Percentiles rank a stretch among this genome's conserved stretches.
Evolutionary conservation across 139 green algal genomes (phyloP).

Genomic region (Ettlia oleoabundans): DNA sequence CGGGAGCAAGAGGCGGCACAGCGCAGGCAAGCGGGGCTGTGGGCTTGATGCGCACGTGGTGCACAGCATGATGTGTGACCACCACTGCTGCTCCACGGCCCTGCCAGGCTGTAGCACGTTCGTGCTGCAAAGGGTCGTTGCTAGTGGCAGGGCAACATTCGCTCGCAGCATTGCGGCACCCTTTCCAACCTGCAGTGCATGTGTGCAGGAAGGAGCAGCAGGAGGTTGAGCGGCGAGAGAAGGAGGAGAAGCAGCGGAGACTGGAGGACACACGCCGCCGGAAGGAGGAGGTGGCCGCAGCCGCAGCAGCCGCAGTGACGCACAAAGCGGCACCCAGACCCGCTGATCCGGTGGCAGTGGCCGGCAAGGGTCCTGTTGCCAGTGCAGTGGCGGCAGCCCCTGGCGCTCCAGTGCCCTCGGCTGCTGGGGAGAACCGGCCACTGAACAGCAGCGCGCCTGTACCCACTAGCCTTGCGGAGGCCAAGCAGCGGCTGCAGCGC

Average conservation of each 20-base stretch:
- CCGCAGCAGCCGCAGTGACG: conserved; percentile 25
- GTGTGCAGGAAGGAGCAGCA: conserved; percentile 43
- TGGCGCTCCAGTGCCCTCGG: background rate
- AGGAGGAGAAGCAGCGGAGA: conserved; percentile 43
- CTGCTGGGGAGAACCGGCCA: conserved; percentile 8
- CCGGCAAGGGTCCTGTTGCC: background rate
- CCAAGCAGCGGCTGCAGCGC: conserved; percentile 42
- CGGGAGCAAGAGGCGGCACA: conserved; percentile 53
- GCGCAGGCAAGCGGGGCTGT: conserved; percentile 28
- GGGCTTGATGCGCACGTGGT: no score
- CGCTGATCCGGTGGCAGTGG: no score
- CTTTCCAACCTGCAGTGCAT: background rate
- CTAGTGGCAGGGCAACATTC: background rate
- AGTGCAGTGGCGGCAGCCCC: background rate
- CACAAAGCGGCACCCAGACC: background rate
- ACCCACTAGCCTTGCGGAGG: conserved; percentile 32
- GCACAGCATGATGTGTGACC: no score
- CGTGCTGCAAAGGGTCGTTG: no score
- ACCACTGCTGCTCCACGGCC: no score
- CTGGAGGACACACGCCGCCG: conserved; percentile 46
- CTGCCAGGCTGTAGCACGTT: no score
- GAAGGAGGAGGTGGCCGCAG: conserved; percentile 51
- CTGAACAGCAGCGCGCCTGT: background rate
- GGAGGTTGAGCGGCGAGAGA: conserved; percentile 51
- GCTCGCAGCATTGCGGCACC: background rate